A percentile compares a stretch with the other conserved stretches of the same genome.
phyloP scores from a whole-genome alignment of 257 asterid genomes.

The Petunia axillaris region DNA sequence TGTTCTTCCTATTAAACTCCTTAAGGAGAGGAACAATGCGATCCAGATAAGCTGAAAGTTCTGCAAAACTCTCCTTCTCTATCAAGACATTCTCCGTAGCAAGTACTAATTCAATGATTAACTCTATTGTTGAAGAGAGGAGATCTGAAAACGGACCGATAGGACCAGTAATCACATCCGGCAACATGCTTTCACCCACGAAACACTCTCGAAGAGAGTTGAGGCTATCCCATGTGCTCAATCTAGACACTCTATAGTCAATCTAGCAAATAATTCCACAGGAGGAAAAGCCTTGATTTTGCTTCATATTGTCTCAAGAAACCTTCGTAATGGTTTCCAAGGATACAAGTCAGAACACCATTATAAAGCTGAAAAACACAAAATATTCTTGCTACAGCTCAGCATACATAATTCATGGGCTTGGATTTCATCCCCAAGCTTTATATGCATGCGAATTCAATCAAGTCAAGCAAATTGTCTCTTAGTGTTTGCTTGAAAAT shows the following conservation, averaged over 20 bases:
- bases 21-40: conserved; percentile 50
- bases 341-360: conserved; percentile 10
- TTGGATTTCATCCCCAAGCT: not conserved
- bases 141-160: conserved; percentile 35
- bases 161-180: conserved; percentile 38
- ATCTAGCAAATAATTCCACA: not conserved
- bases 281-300: conserved; percentile 17
- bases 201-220: conserved; percentile 2
- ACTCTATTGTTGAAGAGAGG: conserved; percentile 43
- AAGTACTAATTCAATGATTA: conserved; percentile 40
- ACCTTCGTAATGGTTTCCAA: conserved; percentile 16
- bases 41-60: conserved; percentile 54
- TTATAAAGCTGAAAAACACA: not conserved
- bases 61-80: conserved; percentile 44
- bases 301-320: conserved; percentile 14
- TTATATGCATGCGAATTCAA: conserved; percentile 11
- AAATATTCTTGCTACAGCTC: not conserved
- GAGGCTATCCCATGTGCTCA: conserved; percentile 14
- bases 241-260: not conserved
- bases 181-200: conserved; percentile 35
- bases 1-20: conserved; percentile 41
- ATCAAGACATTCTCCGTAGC: conserved; percentile 45
- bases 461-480: not conserved
- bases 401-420: not conserved
- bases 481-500: not conserved